Evolutionary conservation across 805 yeast species (phyloP), one percentile per base, ranked within the genome.

Genomic region (Ogataea trehaloabstinens): DNA sequence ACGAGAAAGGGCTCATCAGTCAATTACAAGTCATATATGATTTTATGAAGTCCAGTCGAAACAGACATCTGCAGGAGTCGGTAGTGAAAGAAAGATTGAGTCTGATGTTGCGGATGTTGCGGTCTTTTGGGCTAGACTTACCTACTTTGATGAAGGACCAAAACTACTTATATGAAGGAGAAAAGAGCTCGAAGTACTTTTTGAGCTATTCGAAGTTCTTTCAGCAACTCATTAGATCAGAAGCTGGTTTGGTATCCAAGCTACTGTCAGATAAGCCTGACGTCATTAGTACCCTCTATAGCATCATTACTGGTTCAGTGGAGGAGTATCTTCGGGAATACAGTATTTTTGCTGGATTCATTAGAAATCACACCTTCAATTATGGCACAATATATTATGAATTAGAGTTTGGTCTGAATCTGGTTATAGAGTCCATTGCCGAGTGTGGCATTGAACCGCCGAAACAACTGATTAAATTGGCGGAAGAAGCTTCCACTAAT

Each of bases 361-460:
- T 77, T 6, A 68, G 67, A 29, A 51, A 53, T 24, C 68, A 72
- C 39, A 49, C 71, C 22, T 64, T 65, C 6, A 68, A 70, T 18
- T 76, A 78, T 42, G 78, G 80, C 3, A 55, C 78, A 8, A 59
- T 78, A 38, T 66, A 70, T 17, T 80, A 78, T 60, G 89, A 83
- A 49, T 52, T 84, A 5, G 40, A 49, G n/a, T 34, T 37, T 11
- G 56, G 57, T 13, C 30, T 54, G 5, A 31, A 32, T 16, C 29
- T 34, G 22, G 46, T 46, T 19, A 37, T 43, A 29, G 34, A 40
- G 18, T 43, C 47, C 34, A 37, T 47, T 16, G 43, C 41, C 10
- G 38, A 34, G 28, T 45, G 44, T 31, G 50, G 37, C 38, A 36
- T 55, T 15, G 44, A 29, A 17, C 13, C 47, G 2, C 48, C 61